Evolutionary conservation across 2,329 filamentous ascomycete species (phyloP).

Genomic region (Botrytis medusae): DNA sequence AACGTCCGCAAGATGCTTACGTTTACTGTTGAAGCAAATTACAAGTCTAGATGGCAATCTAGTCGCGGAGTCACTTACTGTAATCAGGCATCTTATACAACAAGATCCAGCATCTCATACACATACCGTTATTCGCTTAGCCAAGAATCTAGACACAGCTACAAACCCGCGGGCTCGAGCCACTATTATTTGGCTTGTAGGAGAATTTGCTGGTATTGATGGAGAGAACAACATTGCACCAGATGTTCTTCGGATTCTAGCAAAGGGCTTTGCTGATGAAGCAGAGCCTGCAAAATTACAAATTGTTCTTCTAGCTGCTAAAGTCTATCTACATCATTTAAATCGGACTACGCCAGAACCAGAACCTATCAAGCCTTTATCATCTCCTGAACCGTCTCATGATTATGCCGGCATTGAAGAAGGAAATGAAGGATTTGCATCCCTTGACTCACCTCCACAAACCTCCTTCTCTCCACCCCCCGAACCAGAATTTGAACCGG

Average conservation of each 20-base stretch:
- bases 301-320: slow-evolving; percentile 89
- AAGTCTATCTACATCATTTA: slow-evolving; percentile 89
- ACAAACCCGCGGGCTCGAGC: slow-evolving; percentile 86
- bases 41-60: slow-evolving; percentile 83
- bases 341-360: slow-evolving; percentile 57
- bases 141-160: slow-evolving; percentile 86
- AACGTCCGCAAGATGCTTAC: slow-evolving; percentile 76
- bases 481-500: slow-evolving; percentile 35
- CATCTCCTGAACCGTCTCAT: slow-evolving; percentile 30
- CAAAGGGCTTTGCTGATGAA: slow-evolving; percentile 82
- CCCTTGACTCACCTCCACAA: slow-evolving; percentile 28
- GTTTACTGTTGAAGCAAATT: slow-evolving; percentile 81
- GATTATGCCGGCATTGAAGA: slow-evolving; percentile 28
- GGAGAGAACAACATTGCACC: slow-evolving; percentile 87
- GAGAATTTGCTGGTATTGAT: slow-evolving; percentile 82
- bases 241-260: slow-evolving; percentile 84
- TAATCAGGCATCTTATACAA: slow-evolving; percentile 93
- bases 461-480: slow-evolving; percentile 26
- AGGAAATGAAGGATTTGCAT: slow-evolving; percentile 35
- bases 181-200: slow-evolving; percentile 96
- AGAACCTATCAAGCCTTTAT: slow-evolving; percentile 38
- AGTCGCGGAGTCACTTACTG: slow-evolving; percentile 89
- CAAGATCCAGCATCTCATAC: slow-evolving; percentile 79
- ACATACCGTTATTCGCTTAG: slow-evolving; percentile 82
- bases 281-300: slow-evolving; percentile 85